Evolutionary conservation across 305 asterid genomes (phyloP), one percentile per base, ranked within the genome.

Genomic region (Fraxinus sp.): DNA sequence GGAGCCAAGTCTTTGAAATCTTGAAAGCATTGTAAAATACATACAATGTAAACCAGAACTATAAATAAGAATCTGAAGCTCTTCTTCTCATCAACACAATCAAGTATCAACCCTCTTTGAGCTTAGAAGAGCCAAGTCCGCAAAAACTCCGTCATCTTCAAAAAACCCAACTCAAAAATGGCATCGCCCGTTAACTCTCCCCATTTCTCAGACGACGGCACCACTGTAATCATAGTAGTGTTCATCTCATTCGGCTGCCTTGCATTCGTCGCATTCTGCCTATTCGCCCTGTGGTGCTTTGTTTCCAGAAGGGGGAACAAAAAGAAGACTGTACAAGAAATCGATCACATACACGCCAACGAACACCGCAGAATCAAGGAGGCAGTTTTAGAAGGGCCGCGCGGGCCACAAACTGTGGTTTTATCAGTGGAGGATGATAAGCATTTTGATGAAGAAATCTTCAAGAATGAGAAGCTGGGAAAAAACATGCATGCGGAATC

Each of bases 401-500:
- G 86, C 80, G 97, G 97, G 37, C 79, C 85, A 8, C 55, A 91
- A 80, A 82, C 79, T 3, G 85, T 90, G 39, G 78, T 85, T 79
- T 76, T 94, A 0, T 88, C 93, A 5, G 32, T 93, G 32, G 93
- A 93, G 24, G 91, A 89, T 33, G 94, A 91, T 85, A 88, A 89
- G 68, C 89, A 33, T 28, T 81, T 82, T 68, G 86, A 89, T 79
- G 87, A 87, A 81, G 87, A 91, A 78, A 90, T 88, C 57, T 52
- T 78, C 62, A 88, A 87, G 86, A 82, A 81, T 74, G 90, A 85
- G 64, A 86, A 86, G 68, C 32, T 85, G 77, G 78, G 73, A 30
- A 82, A 64, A 70, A 79, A 80, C 28, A 44, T 83, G 84, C 79
- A 83, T 33, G 84, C 86, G n/a, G 81, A 87, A 81, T 64, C 88